phyloP scores from a whole-genome alignment of 2,329 filamentous ascomycete species.

The Venturia effusa region DNA sequence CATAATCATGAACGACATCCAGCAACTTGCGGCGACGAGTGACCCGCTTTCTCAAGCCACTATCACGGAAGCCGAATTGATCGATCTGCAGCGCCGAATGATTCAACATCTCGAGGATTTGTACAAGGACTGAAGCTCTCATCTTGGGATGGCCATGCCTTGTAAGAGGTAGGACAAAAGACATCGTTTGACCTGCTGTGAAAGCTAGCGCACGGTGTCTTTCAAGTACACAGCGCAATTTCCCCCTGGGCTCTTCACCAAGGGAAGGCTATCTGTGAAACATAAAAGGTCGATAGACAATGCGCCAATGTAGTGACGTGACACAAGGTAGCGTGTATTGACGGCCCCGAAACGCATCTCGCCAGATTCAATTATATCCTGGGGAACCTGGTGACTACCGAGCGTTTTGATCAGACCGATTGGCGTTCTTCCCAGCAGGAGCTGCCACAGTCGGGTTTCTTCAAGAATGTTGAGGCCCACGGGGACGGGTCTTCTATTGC shows the following conservation, averaged over 20 bases:
- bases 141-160: neutral
- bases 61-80: constrained; percentile 21
- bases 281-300: neutral
- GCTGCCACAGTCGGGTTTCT: neutral
- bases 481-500: neutral
- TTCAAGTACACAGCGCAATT: neutral
- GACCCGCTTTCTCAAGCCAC: constrained; percentile 18
- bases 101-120: constrained; percentile 22
- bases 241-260: neutral
- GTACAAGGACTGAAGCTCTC: constrained; percentile 13
- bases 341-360: neutral
- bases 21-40: constrained; percentile 10
- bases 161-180: neutral
- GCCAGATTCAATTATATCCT: neutral
- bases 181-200: neutral
- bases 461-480: neutral
- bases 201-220: neutral
- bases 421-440: neutral
- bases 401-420: neutral
- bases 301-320: neutral
- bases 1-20: constrained; percentile 24
- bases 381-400: neutral
- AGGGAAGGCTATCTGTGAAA: neutral
- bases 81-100: constrained; percentile 26
- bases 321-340: neutral